Conservation (phyloP, 2,329 filamentous ascomycete species). For the Metarhizium brunneum region DNA sequence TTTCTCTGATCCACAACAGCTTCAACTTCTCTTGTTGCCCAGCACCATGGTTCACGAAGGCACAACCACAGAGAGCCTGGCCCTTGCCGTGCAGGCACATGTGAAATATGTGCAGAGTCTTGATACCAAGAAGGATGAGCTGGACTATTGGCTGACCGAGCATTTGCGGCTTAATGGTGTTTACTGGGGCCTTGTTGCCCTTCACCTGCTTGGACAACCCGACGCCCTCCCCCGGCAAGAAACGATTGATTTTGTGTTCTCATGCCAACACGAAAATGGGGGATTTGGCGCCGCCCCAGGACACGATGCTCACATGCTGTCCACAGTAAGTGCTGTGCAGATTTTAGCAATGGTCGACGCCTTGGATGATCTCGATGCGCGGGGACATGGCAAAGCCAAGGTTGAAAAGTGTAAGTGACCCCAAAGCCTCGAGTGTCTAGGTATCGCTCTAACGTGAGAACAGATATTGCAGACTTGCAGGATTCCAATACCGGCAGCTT, state of each 20-base stretch:
- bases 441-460: slow-evolving; percentile 7
- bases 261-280: slow-evolving; percentile 81
- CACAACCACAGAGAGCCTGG: slow-evolving; percentile 26
- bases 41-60: slow-evolving; percentile 20
- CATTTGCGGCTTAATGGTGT: slow-evolving; percentile 91
- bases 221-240: slow-evolving; percentile 72
- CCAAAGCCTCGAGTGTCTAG: slow-evolving; percentile 6
- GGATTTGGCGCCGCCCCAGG: slow-evolving; percentile 91
- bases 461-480: slow-evolving; percentile 74
- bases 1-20: background rate
- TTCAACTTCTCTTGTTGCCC: background rate
- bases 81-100: slow-evolving; percentile 51
- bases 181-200: slow-evolving; percentile 89
- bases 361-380: slow-evolving; percentile 69
- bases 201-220: slow-evolving; percentile 75
- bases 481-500: slow-evolving; percentile 78
- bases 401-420: slow-evolving; percentile 67
- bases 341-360: slow-evolving; percentile 82
- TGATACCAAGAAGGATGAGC: slow-evolving; percentile 84
- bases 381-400: slow-evolving; percentile 53
- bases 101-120: slow-evolving; percentile 89
- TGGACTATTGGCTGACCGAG: slow-evolving; percentile 97
- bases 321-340: slow-evolving; percentile 91
- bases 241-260: slow-evolving; percentile 87
- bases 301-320: slow-evolving; percentile 93